Evolutionary conservation across 2,329 filamentous ascomycete genomes (phyloP), one percentile per base, ranked within the genome.

Genomic region (Sporothrix phasma): DNA sequence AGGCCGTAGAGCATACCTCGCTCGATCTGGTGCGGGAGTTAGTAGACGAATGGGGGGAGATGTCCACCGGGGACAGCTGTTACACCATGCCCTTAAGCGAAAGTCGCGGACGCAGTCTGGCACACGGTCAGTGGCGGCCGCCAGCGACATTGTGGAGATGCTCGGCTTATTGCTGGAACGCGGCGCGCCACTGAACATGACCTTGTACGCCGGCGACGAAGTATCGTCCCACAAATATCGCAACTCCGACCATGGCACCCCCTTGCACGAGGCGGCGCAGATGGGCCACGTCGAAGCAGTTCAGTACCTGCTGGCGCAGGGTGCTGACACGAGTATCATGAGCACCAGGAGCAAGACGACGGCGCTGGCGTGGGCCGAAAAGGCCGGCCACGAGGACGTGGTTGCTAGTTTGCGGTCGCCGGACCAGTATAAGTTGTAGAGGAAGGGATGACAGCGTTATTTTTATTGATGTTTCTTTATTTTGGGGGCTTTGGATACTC

Each of bases 361-460:
- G 49, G 49, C 51, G 61, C 31, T 46, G 29, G 61, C 17, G 49
- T 63, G 61, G 61, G 49, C 61, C 15, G 49, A 58, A 56, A 39
- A 34, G 51, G 49, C 61, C 19, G 41, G 61, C 39, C 51, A 58
- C 51, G 26, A 13, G 26, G 51, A 58, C 26, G 41, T 58, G 29
- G 51, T 17, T 13, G 29, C 41, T 29, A 47, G 58, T 26, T 15
- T 64, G 86, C 84, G 54, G 19, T 56, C 61, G 41, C 29, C 37
- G 22, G 46, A 63, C 43, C 43, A 61, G 43, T 49, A 39, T 4
- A 47, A 47, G 43, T n/a, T 63, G 39, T 39, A 59, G 13, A 26
- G 53, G 15, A 59, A 1, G 13, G 17, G 22, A 43, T 1, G 37
- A 19, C 22, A 31, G 54, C 37, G 39, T 31, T 41, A 24, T 41